A percentile compares a stretch with the other conserved stretches of the same genome.
Evolutionary conservation across 2,329 filamentous ascomycete genomes (phyloP).

Genomic region (Paecilomyces fulvus): DNA sequence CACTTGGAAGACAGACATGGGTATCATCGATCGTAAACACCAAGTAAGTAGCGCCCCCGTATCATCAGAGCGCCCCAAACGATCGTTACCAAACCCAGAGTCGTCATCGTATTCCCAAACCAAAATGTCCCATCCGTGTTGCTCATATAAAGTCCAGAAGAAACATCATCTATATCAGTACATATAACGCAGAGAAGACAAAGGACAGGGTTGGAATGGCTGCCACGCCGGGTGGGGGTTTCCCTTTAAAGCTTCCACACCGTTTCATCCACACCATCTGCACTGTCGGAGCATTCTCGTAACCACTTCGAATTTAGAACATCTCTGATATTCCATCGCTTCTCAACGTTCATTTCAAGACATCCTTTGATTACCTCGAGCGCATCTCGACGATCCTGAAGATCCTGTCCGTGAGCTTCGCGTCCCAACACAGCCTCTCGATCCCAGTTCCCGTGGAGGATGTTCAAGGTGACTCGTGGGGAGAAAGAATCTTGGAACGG

Average conservation of each 20-base stretch:
- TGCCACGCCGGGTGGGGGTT: neutral
- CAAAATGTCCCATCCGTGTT: neutral
- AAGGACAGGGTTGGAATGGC: neutral
- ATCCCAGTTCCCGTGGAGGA: constrained; percentile 53
- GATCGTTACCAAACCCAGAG: constrained; percentile 9
- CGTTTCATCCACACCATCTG: constrained; percentile 20
- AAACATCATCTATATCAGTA: neutral
- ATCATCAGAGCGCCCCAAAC: constrained; percentile 11
- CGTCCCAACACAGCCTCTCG: constrained; percentile 38
- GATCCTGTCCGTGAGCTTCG: constrained; percentile 29
- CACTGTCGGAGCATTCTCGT: constrained; percentile 26
- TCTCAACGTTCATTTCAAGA: constrained; percentile 47
- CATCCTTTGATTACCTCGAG: constrained; percentile 53
- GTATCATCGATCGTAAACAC: constrained; percentile 22
- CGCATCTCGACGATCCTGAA: constrained; percentile 33
- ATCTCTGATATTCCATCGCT: constrained; percentile 50
- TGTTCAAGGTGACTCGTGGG: constrained; percentile 51
- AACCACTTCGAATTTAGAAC: constrained; percentile 51
- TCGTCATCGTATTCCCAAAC: neutral
- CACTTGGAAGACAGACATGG: constrained; percentile 12
- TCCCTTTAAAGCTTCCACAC: constrained; percentile 30
- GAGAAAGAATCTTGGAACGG: constrained; percentile 56
- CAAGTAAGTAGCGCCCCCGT: constrained; percentile 16
- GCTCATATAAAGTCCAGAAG: neutral
- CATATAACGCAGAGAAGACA: neutral